Percentiles rank a stretch among this genome's conserved stretches.
phyloP scores from a whole-genome alignment of 208 protist genomes.

The Leishmania martiniquensis region DNA sequence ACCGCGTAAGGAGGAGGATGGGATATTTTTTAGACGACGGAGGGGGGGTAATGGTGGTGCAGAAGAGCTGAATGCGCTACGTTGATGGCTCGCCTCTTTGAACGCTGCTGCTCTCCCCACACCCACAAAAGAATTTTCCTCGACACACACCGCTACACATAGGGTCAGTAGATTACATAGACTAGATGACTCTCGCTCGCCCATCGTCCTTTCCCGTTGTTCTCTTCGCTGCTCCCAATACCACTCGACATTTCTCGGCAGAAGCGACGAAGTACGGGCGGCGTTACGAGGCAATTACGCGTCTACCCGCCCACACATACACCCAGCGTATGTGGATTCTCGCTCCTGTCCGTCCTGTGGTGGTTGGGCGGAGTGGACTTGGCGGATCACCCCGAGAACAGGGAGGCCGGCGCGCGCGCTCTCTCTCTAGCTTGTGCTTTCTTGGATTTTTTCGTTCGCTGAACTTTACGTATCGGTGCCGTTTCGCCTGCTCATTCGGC shows the following conservation, averaged over 20 bases:
- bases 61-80: not conserved
- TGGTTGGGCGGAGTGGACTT: too few relatives aligned
- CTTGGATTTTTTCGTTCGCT: not conserved
- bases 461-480: not conserved
- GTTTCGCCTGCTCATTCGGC: not conserved
- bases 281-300: too few relatives aligned
- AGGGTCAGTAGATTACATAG: not conserved
- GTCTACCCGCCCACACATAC: too few relatives aligned
- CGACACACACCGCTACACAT: slow-evolving; percentile 4
- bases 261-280: too few relatives aligned
- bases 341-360: too few relatives aligned
- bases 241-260: not conserved
- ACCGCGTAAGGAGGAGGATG: too few relatives aligned
- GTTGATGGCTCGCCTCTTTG: not conserved
- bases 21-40: too few relatives aligned
- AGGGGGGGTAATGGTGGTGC: not conserved
- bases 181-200: not conserved
- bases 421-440: not conserved
- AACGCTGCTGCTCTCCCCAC: not conserved
- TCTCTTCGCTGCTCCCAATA: not conserved
- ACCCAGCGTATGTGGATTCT: too few relatives aligned
- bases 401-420: not conserved
- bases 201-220: not conserved
- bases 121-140: not conserved
- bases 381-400: not conserved